Base-by-base conservation (phyloP, 371 early-diverging fungal genomes). In the Coemansia linderi region DNA sequence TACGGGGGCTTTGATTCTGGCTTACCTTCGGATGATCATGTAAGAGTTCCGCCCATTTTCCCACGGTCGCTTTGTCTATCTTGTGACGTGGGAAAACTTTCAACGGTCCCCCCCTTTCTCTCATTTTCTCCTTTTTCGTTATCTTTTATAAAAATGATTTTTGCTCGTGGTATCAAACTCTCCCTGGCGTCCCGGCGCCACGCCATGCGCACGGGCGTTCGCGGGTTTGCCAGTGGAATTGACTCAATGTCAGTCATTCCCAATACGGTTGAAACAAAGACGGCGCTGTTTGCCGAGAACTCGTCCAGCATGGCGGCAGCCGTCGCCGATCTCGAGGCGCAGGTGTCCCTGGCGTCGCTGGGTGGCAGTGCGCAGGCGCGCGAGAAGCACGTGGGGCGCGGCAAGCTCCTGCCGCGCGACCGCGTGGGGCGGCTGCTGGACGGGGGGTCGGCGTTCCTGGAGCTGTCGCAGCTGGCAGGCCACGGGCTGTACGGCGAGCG, bases 361-460 rank as follows among this genome's bases (percentile, higher is more conserved):
- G 98, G 99, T 61, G 99, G 99, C 68, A 95, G 95, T 52, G 91
- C 91, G 70, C 88, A 82, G 22, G 94, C 98, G 19, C 86, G 97
- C 52, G 86, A 92, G 67, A 87, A 95, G 64, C 99, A 98, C 82
- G 73, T 95, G 37, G 82, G 85, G 13, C 87, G 96, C 50, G 90
- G 91, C 62, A 98, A 98, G 87, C 84, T 98, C 76, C 83, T 98
- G 43, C 96, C 98, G 19, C 88, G 99, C 70, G 97, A 98, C 70
- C 88, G 98, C 43, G 73, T 68, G 13, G 65, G 29, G 2, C 48
- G 63, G 40, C 75, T 69, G 8, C 66, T 82, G 50, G 73, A 78
- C 41, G 40, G 44, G 36, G 90, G 92, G 37, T 91, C 94, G 13
- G 95, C 97, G 13, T 98, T 98, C 84, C 85, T 98, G 59, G 99